Evolutionary conservation across 2,329 filamentous ascomycete genomes (phyloP).

Genomic region (Colletotrichum gigasporum): DNA sequence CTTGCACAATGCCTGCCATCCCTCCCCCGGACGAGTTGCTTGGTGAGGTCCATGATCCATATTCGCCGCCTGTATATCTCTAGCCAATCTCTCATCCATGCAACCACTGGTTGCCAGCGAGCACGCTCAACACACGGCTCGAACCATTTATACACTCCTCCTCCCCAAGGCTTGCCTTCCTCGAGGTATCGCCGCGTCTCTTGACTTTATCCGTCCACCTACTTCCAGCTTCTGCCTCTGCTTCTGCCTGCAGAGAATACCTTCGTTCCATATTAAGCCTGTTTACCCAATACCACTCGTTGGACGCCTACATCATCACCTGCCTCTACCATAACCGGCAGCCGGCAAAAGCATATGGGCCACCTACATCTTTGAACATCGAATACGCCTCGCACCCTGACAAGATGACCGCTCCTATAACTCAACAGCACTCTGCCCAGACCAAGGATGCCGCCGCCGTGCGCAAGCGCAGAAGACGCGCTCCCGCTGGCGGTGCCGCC

Average conservation of each 20-base stretch:
- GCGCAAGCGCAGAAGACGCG: conserved; percentile 84
- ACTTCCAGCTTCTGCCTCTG: conserved; percentile 4
- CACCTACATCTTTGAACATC: conserved; percentile 1
- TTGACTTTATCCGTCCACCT: conserved; percentile 22
- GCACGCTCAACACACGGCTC: conserved; percentile 26
- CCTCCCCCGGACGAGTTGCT: conserved; percentile 27
- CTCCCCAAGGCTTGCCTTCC: conserved; percentile 25
- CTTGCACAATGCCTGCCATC: conserved; percentile 19
- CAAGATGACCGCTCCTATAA: conserved; percentile 32
- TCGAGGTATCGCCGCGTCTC: conserved; percentile 16
- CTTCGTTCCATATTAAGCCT: conserved; percentile 8
- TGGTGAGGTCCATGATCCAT: conserved; percentile 28
- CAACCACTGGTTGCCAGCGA: conserved; percentile 23
- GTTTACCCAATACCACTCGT: conserved; percentile 12
- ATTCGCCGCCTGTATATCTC: conserved; percentile 31
- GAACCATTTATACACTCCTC: conserved; percentile 33
- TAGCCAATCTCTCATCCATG: conserved; percentile 35
- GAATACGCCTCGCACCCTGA: conserved; percentile 1
- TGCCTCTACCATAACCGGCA: conserved; percentile 1
- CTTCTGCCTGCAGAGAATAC: conserved; percentile 10
- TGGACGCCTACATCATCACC: not conserved
- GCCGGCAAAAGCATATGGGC: conserved; percentile 15
- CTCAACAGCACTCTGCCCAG: conserved; percentile 40
- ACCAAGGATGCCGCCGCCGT: conserved; percentile 60
- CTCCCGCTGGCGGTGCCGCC: conserved; percentile 86